phyloP scores from a whole-genome alignment of 345 rosid genomes.

The Crucihimalaya himalaica region DNA sequence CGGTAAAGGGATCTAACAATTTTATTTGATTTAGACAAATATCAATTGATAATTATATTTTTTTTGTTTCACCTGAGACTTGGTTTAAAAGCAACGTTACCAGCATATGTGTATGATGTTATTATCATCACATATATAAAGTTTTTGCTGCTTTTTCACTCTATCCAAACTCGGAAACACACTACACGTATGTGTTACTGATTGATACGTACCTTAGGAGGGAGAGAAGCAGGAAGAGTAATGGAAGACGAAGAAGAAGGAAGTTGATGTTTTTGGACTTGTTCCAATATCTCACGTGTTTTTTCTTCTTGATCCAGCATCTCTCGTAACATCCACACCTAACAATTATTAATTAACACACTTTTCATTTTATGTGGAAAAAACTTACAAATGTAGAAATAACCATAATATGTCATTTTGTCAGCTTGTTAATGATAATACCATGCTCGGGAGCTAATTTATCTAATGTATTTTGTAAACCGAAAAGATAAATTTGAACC shows the following conservation, averaged over 20 bases:
- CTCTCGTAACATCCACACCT: conserved; percentile 73
- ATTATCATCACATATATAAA: conserved; percentile 10
- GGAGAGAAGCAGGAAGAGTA: conserved; percentile 67
- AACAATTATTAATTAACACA: background rate
- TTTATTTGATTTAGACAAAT: background rate
- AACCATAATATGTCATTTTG: conserved; percentile 3
- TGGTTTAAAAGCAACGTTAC: conserved; percentile 44
- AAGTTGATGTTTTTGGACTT: conserved; percentile 48
- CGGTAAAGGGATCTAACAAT: background rate
- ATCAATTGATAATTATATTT: background rate
- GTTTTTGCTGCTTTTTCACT: conserved; percentile 31
- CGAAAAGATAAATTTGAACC: background rate
- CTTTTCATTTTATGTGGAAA: background rate
- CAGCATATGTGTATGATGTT: conserved; percentile 20
- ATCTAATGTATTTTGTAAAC: background rate
- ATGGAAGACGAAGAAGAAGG: conserved; percentile 51
- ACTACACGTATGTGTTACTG: background rate
- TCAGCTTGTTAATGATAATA: background rate
- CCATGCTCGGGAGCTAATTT: background rate
- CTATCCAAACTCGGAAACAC: conserved; percentile 29
- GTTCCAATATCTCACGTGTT: conserved; percentile 66
- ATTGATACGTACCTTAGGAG: conserved; percentile 64
- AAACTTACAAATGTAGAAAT: background rate
- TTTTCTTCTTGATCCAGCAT: conserved; percentile 84
- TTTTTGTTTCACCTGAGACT: conserved; percentile 29